These are phyloP conservation scores for Hanseniaspora lachancei DNA, from an alignment of 805 yeast genomes.

Conservation along the genomic window DNA sequence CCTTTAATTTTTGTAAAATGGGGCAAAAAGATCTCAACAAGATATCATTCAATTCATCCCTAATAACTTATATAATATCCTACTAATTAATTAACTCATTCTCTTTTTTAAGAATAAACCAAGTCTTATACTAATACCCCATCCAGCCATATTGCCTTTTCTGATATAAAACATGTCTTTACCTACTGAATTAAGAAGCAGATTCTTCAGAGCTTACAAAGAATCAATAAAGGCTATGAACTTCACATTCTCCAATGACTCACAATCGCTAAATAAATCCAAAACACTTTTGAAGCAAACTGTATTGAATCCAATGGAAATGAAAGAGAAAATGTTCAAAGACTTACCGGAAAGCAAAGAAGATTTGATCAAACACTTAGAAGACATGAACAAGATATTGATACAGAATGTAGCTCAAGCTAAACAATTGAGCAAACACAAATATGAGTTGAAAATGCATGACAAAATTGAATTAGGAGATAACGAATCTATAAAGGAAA, in stretches of 20 bases:
- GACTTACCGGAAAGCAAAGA: constrained; percentile 36
- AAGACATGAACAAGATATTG: constrained; percentile 60
- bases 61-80: too few species aligned
- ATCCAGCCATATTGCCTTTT: not conserved
- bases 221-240: constrained; percentile 53
- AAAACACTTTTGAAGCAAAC: constrained; percentile 40
- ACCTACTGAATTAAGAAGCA: constrained; percentile 1
- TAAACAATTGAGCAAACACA: constrained; percentile 13
- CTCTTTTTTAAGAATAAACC: not conserved
- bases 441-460: constrained; percentile 51
- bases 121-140: not conserved
- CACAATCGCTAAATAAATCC: constrained; percentile 42
- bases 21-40: too few species aligned
- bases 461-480: constrained; percentile 79
- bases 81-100: too few species aligned
- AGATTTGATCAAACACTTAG: constrained; percentile 42
- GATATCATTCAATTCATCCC: too few species aligned
- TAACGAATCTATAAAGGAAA: constrained; percentile 60
- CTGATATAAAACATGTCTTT: constrained; percentile 1
- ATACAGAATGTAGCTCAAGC: constrained; percentile 68
- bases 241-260: constrained; percentile 40
- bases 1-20: too few species aligned
- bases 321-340: constrained; percentile 23
- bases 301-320: constrained; percentile 29
- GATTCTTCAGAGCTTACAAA: constrained; percentile 45